Percentiles rank a stretch among this genome's conserved stretches.
Conservation (phyloP, 2,329 filamentous ascomycete genomes). For the Teratosphaeria destructans region DNA sequence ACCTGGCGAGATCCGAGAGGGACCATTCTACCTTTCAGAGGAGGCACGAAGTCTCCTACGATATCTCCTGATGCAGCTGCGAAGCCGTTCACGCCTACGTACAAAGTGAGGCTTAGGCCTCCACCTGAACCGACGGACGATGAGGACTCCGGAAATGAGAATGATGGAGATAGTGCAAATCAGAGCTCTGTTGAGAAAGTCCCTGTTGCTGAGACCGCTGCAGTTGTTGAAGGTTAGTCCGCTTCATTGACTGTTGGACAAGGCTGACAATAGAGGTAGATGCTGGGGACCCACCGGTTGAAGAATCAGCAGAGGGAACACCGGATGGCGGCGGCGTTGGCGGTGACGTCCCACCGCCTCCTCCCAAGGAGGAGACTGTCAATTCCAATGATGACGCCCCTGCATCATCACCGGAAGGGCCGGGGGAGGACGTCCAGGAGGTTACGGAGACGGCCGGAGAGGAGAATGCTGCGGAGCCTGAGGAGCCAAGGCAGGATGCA, state of each 20-base stretch:
- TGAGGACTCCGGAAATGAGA: slow-evolving; percentile 11
- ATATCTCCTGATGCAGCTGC: slow-evolving; percentile 14
- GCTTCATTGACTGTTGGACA: not conserved
- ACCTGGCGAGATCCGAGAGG: slow-evolving; percentile 18
- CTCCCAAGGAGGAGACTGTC: not conserved
- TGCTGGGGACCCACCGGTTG: not conserved
- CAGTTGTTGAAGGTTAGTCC: not conserved
- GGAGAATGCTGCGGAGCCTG: not conserved
- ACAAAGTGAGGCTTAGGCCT: slow-evolving; percentile 14
- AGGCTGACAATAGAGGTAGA: not conserved
- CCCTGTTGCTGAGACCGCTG: not conserved
- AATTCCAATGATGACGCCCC: not conserved
- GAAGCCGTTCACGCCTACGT: slow-evolving; percentile 13
- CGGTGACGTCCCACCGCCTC: slow-evolving; percentile 1
- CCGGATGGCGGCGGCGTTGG: not conserved
- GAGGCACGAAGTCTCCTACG: slow-evolving; percentile 12
- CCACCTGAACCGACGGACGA: slow-evolving; percentile 18
- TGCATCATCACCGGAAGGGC: not conserved
- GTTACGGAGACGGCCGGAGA: not conserved
- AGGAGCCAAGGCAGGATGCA: not conserved
- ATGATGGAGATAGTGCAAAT: slow-evolving; percentile 1
- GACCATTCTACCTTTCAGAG: slow-evolving; percentile 16
- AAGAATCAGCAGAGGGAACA: not conserved
- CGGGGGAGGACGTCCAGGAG: not conserved
- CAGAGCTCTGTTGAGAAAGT: not conserved